Evolutionary conservation across 208 protist species (phyloP), one percentile per base, ranked within the genome.

Genomic region (Trypanosoma brucei): DNA sequence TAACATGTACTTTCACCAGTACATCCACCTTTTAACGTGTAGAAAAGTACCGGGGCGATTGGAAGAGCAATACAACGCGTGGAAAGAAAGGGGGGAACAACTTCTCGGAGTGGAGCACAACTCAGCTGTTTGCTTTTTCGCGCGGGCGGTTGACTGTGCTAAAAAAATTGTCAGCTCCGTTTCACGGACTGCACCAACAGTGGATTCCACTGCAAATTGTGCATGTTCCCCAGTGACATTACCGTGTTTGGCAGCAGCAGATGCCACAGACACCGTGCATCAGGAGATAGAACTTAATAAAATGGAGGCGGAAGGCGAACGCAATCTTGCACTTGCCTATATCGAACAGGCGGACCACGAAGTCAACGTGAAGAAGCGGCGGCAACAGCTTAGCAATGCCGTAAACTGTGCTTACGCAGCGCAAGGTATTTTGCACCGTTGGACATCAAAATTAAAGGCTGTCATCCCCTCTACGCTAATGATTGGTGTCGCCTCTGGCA

Each of bases 381-480:
- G 83, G 42, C 68, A 78, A 49, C 74, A 92, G 78, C 70, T 95
- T 34, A 92, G 78, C 71, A 75, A 95, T 70, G 88, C 88, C 6
- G 88, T 92, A 7, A 92, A 74, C 65, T 83, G 72, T 64, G 88
- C 88, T 37, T 95, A 95, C 65, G 86, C 83, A 37, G 88, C 88
- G n/a, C 85, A 92, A 70, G 77, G 75, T 49, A 79, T 79, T 4
- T 76, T 95, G 64, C 85, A 91, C 66, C 75, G 74, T 52, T 95
- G 88, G 72, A 78, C 85, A 55, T 49, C 66, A 38, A 82, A 83
- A 42, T 40, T 44, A 33, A 62, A 62, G 45, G 6, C 54, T 37
- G 48, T 55, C 0, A 58, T 31, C 36, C 76, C 81, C 42, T 79
- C 73, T 39, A 88, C 77, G 1, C 70, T 88, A 44, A 72, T 92